A percentile compares a stretch with the other conserved stretches of the same genome.
These are phyloP conservation scores for Biscogniauxia mediterranea DNA, from an alignment of 2,329 filamentous ascomycete genomes.

Conservation along the genomic window DNA sequence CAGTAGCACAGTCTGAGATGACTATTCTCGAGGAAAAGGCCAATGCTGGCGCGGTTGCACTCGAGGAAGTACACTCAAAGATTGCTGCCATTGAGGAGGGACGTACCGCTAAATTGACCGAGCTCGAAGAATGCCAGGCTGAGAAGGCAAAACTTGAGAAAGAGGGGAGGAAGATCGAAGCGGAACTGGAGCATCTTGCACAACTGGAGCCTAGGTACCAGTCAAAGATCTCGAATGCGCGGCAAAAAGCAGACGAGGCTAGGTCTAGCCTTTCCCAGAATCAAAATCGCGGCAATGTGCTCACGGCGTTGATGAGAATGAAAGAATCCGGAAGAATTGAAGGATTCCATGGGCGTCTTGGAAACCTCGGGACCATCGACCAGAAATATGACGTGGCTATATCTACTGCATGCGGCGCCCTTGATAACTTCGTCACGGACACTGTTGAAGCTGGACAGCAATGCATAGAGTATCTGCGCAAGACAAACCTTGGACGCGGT, in stretches of 20 bases:
- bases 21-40: constrained; percentile 88
- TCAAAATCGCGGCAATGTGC: constrained; percentile 89
- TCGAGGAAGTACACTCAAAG: constrained; percentile 81
- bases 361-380: constrained; percentile 91
- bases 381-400: constrained; percentile 96
- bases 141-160: constrained; percentile 72
- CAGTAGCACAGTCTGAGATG: constrained; percentile 91
- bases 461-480: constrained; percentile 95
- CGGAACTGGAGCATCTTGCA: constrained; percentile 69
- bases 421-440: constrained; percentile 97
- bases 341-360: constrained; percentile 92
- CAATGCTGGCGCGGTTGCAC: constrained; percentile 79
- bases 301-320: constrained; percentile 88
- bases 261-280: constrained; percentile 84
- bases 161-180: constrained; percentile 69
- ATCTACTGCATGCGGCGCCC: constrained; percentile 85
- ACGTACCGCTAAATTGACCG: constrained; percentile 66
- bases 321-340: constrained; percentile 96
- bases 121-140: constrained; percentile 73
- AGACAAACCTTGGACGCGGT: constrained; percentile 93
- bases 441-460: constrained; percentile 95
- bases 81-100: constrained; percentile 69
- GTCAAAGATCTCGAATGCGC: constrained; percentile 79
- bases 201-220: constrained; percentile 80
- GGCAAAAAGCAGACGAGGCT: constrained; percentile 95